Conservation (phyloP, 2,329 filamentous ascomycete species). For the Fusarium irregulare region DNA sequence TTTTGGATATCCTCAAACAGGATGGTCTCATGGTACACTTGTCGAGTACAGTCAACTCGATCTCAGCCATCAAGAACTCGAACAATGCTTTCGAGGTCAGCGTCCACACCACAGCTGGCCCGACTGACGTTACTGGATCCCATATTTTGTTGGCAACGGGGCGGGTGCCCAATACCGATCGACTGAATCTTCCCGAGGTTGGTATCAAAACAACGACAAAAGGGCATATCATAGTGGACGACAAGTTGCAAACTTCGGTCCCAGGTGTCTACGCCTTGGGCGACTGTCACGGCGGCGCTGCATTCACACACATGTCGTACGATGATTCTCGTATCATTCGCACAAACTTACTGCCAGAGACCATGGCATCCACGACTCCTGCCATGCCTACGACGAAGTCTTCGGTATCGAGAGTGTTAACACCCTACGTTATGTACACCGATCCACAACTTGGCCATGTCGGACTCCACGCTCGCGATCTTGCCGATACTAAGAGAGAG, state of each 20-base stretch:
- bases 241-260: conserved; percentile 57
- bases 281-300: conserved; percentile 63
- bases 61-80: conserved; percentile 26
- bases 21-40: conserved; percentile 60
- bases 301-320: conserved; percentile 68
- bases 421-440: conserved; percentile 64
- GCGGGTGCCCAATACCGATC: conserved; percentile 61
- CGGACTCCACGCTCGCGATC: conserved; percentile 58
- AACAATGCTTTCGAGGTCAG: conserved; percentile 34
- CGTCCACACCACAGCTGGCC: conserved; percentile 35
- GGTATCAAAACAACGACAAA: conserved; percentile 54
- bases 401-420: conserved; percentile 48
- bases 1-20: conserved; percentile 57
- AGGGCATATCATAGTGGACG: conserved; percentile 59
- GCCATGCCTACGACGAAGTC: conserved; percentile 43
- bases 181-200: conserved; percentile 54
- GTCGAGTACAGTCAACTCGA: conserved; percentile 48
- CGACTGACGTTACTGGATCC: conserved; percentile 51
- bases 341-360: conserved; percentile 54
- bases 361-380: conserved; percentile 42
- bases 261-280: conserved; percentile 61
- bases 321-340: conserved; percentile 66
- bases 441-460: conserved; percentile 66
- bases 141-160: conserved; percentile 64
- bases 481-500: conserved; percentile 45